Evolutionary conservation across 257 asterid genomes (phyloP), one percentile per base, ranked within the genome.

Genomic region (Thymus mandschuricus): DNA sequence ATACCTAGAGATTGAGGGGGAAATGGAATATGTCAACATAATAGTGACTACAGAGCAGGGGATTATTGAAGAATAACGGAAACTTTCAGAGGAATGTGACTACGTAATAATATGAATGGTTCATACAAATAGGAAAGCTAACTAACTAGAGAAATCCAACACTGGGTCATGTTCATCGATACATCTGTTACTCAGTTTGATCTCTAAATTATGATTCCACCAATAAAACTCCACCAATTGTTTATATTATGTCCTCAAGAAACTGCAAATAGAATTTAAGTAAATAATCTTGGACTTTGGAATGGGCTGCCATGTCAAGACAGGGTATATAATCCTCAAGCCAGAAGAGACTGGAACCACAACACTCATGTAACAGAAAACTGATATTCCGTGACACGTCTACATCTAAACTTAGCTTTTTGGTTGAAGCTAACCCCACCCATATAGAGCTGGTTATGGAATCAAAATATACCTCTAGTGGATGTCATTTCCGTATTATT

Each of bases 1-100:
- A 65, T 86, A 90, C 88, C 96, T 90, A 60, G 72, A 76, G 50
- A 66, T 34, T 15, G 56, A 55, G 59, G 15, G 49, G 8, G 38
- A 65, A 63, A 34, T 6, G 4, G 10, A n/a, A 21, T 38, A 30
- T 45, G 8, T 76, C 8, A 8, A 13, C 38, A 34, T 45, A 8
- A 73, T 57, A 69, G 70, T 21, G 21, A 21, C 21, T 21, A 21
- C 51, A 61, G 49, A 45, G 12, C 62, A 44, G 30, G 72, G 8
- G 6, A 31, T 10, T 8, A 40, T 28, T 8, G 54, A 50, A 44
- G 65, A 64, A 28, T 11, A 52, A 57, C 10, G 61, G 51, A 54
- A 29, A 56, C 44, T 66, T 44, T 40, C n/a, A 9, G 41, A 31
- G 5, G 35, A 51, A 33, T 9, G 29, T 13, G 45, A 59, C 45